Evolutionary conservation across 495 filamentous ascomycete genomes (phyloP).

Genomic region (Daldinia grandis): DNA sequence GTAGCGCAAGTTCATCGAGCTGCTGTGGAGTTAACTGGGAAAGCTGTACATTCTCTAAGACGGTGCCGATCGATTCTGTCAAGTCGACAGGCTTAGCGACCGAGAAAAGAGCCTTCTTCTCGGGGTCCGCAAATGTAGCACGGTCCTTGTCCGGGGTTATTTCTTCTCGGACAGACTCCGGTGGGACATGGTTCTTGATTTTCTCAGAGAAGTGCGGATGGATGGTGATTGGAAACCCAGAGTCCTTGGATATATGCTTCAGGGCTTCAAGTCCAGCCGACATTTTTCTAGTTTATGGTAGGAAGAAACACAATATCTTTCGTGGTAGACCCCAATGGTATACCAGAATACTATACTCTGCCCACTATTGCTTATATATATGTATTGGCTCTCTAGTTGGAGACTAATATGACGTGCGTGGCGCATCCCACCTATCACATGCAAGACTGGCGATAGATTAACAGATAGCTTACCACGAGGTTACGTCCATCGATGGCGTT

Average conservation of each 20-base stretch:
- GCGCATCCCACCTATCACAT: constrained; percentile 22
- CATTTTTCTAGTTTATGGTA: constrained; percentile 9
- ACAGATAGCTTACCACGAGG: constrained; percentile 28
- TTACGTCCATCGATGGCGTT: constrained; percentile 35
- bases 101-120: constrained; percentile 59
- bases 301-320: not conserved
- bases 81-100: constrained; percentile 56
- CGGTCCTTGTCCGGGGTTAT: constrained; percentile 57
- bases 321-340: not conserved
- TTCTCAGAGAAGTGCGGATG: constrained; percentile 75
- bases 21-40: constrained; percentile 52
- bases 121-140: constrained; percentile 60
- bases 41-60: constrained; percentile 58
- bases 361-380: constrained; percentile 16
- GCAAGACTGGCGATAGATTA: not conserved
- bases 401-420: constrained; percentile 39
- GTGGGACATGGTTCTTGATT: constrained; percentile 56
- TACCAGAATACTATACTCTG: not conserved
- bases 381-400: constrained; percentile 7
- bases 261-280: constrained; percentile 47
- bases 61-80: constrained; percentile 63
- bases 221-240: constrained; percentile 49
- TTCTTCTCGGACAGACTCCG: constrained; percentile 54
- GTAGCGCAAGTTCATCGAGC: constrained; percentile 57
- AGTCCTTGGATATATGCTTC: constrained; percentile 51